Conservation (phyloP, 2,329 filamentous ascomycete species). For the Fusarium circinatum region DNA sequence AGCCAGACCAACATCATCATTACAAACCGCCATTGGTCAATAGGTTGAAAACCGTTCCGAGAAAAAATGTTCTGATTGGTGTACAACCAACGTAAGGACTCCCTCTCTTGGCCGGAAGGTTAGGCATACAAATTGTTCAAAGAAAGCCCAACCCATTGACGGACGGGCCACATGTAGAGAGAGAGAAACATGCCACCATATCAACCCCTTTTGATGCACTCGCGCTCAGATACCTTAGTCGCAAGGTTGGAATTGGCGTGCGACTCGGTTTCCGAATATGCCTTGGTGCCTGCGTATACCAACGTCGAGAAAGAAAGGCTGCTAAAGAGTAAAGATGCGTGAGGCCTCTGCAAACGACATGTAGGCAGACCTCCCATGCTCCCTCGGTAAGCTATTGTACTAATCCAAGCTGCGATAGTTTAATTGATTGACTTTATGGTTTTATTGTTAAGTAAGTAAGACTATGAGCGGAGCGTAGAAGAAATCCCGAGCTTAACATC, state of each 20-base stretch:
- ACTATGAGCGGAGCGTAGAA: background rate
- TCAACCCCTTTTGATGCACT: background rate
- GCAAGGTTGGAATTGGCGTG: background rate
- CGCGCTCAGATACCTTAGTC: background rate
- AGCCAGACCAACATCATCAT: background rate
- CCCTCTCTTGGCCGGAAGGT: fast-evolving
- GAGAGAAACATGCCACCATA: background rate
- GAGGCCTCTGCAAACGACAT: background rate
- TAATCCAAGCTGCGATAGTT: background rate
- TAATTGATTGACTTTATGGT: background rate
- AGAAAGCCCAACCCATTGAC: background rate
- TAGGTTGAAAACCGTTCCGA: background rate
- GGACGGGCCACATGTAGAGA: fast-evolving
- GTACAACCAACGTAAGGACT: background rate
- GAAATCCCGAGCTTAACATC: background rate
- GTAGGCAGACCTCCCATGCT: background rate
- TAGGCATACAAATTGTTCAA: background rate
- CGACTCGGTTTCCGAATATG: background rate
- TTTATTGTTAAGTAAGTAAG: too few relatives aligned
- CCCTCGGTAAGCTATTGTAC: too few relatives aligned
- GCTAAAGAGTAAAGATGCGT: too few relatives aligned
- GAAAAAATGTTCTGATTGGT: background rate
- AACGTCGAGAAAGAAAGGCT: background rate
- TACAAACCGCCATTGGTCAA: background rate
- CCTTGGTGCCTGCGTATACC: background rate